Conservation (phyloP, 2,329 filamentous ascomycete genomes). For the Colletotrichum noveboracense region DNA sequence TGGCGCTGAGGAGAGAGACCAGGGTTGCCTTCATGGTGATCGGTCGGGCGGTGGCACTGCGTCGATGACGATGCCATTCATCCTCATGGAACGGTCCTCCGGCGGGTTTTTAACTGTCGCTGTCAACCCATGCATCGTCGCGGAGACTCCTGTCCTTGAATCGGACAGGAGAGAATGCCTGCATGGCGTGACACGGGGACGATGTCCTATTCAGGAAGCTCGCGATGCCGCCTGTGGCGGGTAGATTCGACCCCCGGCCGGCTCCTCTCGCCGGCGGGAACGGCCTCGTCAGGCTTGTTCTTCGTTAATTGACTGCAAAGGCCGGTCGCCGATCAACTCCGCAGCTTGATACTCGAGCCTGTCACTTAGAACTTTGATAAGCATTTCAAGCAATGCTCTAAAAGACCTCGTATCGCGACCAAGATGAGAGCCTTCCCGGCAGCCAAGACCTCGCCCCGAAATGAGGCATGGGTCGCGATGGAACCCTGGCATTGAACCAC, state of each 20-base stretch:
- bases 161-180: background rate
- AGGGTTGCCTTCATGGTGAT: conserved; percentile 9
- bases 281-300: background rate
- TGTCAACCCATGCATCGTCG: background rate
- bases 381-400: background rate
- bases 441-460: conserved; percentile 8
- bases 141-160: conserved; percentile 1
- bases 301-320: background rate
- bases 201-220: conserved; percentile 12
- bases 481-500: background rate
- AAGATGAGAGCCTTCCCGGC: background rate
- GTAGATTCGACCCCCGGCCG: conserved; percentile 15
- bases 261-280: background rate
- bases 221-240: background rate
- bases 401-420: background rate
- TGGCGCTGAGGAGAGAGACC: background rate
- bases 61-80: background rate
- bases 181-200: conserved; percentile 12
- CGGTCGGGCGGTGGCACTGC: background rate
- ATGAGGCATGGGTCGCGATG: conserved; percentile 11
- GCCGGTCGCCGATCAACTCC: background rate
- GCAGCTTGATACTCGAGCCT: background rate
- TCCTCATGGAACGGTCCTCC: background rate
- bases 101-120: background rate
- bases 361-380: background rate